Conservation (phyloP, 2,329 filamentous ascomycete species). For the Lachnum nothofagi region DNA sequence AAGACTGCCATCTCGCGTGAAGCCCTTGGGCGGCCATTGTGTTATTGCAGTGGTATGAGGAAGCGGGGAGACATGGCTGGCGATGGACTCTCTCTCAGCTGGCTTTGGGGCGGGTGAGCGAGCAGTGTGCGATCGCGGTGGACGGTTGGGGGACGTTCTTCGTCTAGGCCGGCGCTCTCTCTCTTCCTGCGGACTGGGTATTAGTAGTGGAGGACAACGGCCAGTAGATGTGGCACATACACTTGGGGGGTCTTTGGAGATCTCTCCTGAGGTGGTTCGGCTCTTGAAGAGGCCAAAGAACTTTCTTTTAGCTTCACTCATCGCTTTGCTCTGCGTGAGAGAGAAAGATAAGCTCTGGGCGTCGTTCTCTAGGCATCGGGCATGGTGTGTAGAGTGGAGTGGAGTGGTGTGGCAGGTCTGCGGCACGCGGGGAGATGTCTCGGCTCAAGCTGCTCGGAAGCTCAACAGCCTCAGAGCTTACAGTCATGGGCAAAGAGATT, state of each 20-base stretch:
- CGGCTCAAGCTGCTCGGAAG: too few relatives aligned
- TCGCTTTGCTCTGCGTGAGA: too few relatives aligned
- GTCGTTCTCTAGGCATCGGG: too few relatives aligned
- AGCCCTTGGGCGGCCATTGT: constrained; percentile 53
- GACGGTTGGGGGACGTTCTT: constrained; percentile 1
- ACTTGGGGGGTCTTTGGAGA: constrained; percentile 34
- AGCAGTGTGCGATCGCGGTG: constrained; percentile 4
- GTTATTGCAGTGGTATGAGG: constrained; percentile 36
- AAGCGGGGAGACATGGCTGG: neutral
- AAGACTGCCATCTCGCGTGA: constrained; percentile 46
- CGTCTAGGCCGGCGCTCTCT: constrained; percentile 26
- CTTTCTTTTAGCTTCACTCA: constrained; percentile 29
- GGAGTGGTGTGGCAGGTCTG: too few relatives aligned
- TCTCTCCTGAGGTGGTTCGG: constrained; percentile 39
- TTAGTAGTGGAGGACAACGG: constrained; percentile 9
- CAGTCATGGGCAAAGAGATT: too few relatives aligned
- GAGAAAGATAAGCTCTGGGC: too few relatives aligned
- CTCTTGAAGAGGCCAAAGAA: constrained; percentile 43
- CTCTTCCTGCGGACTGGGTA: constrained; percentile 8
- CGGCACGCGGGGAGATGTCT: too few relatives aligned
- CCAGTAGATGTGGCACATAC: constrained; percentile 8
- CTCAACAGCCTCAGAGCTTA: too few relatives aligned
- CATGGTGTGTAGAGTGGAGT: too few relatives aligned
- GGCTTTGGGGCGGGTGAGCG: constrained; percentile 1
- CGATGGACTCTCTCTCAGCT: constrained; percentile 1